phyloP scores from a whole-genome alignment of 306 rosid species.

The Inga leiocalycina region DNA sequence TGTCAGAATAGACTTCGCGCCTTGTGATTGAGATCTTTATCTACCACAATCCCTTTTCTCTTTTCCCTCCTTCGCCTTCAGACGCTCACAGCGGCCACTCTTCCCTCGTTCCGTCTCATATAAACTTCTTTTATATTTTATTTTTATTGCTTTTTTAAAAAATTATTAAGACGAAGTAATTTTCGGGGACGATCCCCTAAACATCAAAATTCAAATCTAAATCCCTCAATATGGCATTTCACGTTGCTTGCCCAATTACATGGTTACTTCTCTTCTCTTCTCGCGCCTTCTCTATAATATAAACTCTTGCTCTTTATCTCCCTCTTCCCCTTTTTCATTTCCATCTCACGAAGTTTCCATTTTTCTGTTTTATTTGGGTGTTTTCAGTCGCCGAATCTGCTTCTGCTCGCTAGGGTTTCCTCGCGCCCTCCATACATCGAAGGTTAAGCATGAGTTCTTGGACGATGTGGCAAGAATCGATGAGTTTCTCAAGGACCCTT shows the following conservation, averaged over 20 bases:
- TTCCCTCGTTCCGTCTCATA: background rate
- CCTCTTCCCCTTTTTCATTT: background rate
- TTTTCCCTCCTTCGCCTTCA: background rate
- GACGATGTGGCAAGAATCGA: slow-evolving; percentile 51
- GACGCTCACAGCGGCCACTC: slow-evolving; percentile 3
- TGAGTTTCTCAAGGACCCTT: slow-evolving; percentile 54
- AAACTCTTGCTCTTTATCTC: background rate
- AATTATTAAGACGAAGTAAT: slow-evolving; percentile 11
- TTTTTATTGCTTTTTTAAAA: background rate
- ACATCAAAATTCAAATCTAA: slow-evolving; percentile 50
- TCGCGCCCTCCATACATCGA: slow-evolving; percentile 41
- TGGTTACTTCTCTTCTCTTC: slow-evolving; percentile 42
- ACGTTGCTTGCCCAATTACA: slow-evolving; percentile 88
- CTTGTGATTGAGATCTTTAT: background rate
- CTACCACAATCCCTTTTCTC: background rate
- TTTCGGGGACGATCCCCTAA: slow-evolving; percentile 35
- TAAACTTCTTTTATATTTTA: background rate
- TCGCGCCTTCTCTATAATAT: slow-evolving; percentile 10
- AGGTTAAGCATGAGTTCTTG: slow-evolving; percentile 46
- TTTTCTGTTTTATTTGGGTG: background rate
- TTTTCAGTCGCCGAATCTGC: slow-evolving; percentile 70
- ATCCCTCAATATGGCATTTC: slow-evolving; percentile 78
- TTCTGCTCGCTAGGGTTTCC: slow-evolving; percentile 76
- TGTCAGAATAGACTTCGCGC: background rate
- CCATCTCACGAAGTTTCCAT: slow-evolving; percentile 8